A percentile compares a stretch with the other conserved stretches of the same genome.
Evolutionary conservation across 139 green algal species (phyloP).

Genomic region (Asterochloris erici): DNA sequence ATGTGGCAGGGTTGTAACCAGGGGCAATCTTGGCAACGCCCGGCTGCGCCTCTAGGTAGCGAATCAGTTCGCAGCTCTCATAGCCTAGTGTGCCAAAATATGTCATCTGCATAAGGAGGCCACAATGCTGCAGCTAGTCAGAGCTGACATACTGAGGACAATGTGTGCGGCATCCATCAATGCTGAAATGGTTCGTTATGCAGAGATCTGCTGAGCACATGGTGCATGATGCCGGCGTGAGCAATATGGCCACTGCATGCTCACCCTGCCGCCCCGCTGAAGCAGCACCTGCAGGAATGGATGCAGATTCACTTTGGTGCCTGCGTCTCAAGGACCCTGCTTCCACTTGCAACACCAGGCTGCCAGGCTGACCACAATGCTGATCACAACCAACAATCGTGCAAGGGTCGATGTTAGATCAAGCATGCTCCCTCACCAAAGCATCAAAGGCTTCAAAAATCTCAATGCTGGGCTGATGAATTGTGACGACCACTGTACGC

Average conservation of each 20-base stretch:
- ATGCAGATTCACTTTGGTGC: neutral
- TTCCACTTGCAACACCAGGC: too few species aligned
- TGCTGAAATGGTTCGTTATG: neutral
- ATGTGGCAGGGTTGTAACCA: constrained; percentile 26
- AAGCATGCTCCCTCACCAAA: constrained; percentile 29
- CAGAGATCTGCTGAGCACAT: neutral
- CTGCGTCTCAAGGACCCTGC: too few species aligned
- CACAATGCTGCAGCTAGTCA: neutral
- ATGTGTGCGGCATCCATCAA: neutral
- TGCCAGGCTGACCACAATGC: too few species aligned
- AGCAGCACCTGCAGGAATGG: constrained; percentile 47
- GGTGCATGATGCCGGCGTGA: neutral
- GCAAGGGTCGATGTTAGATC: constrained; percentile 17
- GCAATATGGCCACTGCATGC: neutral
- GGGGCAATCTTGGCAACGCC: constrained; percentile 42
- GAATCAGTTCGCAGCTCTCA: constrained; percentile 52
- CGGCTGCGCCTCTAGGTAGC: constrained; percentile 52
- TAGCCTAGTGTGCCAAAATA: constrained; percentile 83
- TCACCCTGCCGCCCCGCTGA: constrained; percentile 53
- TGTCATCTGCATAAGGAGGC: constrained; percentile 34
- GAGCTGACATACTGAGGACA: neutral
- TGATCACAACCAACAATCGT: neutral
- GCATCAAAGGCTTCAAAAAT: constrained; percentile 67
- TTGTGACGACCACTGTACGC: constrained; percentile 82
- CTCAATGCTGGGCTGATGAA: constrained; percentile 84